Evolutionary conservation across 2,329 filamentous ascomycete genomes (phyloP).

Genomic region (Fusarium cyanostomum): DNA sequence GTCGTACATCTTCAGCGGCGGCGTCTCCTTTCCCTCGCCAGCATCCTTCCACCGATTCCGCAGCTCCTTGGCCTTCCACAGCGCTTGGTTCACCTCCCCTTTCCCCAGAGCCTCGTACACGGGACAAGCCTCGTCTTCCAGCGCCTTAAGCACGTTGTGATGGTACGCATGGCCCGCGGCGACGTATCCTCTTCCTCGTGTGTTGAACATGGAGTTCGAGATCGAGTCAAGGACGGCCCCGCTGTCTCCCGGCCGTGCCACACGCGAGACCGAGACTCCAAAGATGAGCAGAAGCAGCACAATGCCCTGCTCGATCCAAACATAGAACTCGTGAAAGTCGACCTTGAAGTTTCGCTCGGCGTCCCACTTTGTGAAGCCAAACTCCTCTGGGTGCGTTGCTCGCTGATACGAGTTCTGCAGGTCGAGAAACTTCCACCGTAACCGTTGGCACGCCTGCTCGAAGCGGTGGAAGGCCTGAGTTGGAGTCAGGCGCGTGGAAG

Average conservation of each 20-base stretch:
- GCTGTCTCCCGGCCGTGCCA: background rate
- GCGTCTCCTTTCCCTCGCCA: constrained; percentile 55
- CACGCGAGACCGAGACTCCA: constrained; percentile 61
- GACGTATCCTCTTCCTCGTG: background rate
- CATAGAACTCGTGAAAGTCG: constrained; percentile 81
- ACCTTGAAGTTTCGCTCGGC: constrained; percentile 78
- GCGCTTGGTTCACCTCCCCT: constrained; percentile 64
- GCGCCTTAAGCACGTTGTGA: constrained; percentile 71
- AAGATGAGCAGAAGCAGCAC: constrained; percentile 73
- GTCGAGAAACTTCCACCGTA: constrained; percentile 72
- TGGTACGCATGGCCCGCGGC: constrained; percentile 66
- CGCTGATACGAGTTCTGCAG: constrained; percentile 65
- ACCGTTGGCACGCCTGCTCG: constrained; percentile 66
- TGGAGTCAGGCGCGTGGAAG: constrained; percentile 38
- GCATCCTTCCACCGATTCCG: constrained; percentile 78
- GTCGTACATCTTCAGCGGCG: constrained; percentile 66
- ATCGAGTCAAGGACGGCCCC: background rate
- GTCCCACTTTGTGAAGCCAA: constrained; percentile 52
- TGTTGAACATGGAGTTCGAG: background rate
- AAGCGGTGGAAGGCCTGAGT: constrained; percentile 63
- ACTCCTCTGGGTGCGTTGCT: constrained; percentile 53
- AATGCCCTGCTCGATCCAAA: constrained; percentile 74
- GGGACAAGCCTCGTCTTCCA: constrained; percentile 66
- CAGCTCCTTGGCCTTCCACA: constrained; percentile 74
- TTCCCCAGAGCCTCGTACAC: constrained; percentile 64